Evolutionary conservation across 2,329 filamentous ascomycete genomes (phyloP).

Genomic region (Aspergillus sp.): DNA sequence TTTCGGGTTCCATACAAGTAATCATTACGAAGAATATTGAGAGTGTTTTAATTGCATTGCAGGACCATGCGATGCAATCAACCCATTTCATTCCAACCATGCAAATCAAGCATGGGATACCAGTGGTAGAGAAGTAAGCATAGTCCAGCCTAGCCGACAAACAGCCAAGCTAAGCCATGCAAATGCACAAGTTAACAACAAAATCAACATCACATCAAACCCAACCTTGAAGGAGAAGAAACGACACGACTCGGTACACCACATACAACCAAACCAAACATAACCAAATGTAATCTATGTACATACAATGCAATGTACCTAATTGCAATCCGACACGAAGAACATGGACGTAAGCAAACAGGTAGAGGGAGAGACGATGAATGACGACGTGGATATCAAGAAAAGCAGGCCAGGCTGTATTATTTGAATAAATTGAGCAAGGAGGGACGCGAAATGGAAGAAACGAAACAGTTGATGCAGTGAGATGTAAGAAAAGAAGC

Average conservation of each 20-base stretch:
- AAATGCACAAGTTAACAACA: not conserved
- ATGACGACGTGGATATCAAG: not conserved
- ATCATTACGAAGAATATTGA: too few species aligned
- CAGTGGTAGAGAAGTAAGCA: not conserved
- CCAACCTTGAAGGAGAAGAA: not conserved
- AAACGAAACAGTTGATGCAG: not conserved
- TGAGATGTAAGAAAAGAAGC: not conserved
- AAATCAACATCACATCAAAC: not conserved
- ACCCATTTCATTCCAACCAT: not conserved
- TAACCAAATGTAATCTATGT: not conserved
- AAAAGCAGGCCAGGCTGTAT: constrained; percentile 4
- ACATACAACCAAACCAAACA: not conserved
- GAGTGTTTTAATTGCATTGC: too few species aligned
- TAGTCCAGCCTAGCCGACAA: not conserved
- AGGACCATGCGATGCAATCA: not conserved
- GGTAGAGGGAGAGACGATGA: not conserved
- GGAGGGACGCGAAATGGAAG: not conserved
- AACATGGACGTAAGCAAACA: not conserved
- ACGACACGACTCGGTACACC: not conserved
- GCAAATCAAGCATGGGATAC: not conserved
- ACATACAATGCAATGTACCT: not conserved
- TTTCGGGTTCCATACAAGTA: too few species aligned
- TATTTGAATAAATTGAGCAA: not conserved
- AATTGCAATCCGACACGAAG: not conserved
- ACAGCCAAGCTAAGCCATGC: not conserved